Percentiles rank a stretch among this genome's conserved stretches.
Evolutionary conservation across 2,329 filamentous ascomycete species (phyloP).

Genomic region (Botryotinia globosa): DNA sequence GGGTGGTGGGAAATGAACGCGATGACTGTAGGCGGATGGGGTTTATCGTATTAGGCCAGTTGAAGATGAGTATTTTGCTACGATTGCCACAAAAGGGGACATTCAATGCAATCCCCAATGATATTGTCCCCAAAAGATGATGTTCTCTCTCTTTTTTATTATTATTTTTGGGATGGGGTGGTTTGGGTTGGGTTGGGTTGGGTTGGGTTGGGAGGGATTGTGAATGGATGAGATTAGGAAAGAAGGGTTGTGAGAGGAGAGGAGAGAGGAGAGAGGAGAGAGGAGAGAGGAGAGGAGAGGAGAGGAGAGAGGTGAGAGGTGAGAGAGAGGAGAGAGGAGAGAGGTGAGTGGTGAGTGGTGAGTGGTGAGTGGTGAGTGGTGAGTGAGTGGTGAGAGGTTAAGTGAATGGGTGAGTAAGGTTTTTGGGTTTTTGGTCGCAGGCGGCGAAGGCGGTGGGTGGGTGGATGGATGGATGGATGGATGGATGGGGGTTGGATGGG

Average conservation of each 20-base stretch:
- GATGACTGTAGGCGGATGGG: constrained; percentile 27
- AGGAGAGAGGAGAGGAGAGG: no score
- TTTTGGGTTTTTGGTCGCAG: not conserved
- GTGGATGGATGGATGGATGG: not conserved
- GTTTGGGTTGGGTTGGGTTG: constrained; percentile 5
- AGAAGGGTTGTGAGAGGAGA: constrained; percentile 5
- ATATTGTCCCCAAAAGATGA: constrained; percentile 18
- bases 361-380: not conserved
- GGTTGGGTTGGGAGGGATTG: constrained; percentile 15
- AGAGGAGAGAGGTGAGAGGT: not conserved
- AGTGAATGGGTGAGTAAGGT: not conserved
- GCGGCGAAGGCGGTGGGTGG: not conserved
- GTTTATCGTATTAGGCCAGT: not conserved
- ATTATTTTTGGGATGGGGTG: not conserved
- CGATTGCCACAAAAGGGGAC: constrained; percentile 10
- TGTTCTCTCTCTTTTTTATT: not conserved
- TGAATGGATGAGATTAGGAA: constrained; percentile 16
- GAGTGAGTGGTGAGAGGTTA: not conserved
- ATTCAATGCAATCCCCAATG: constrained; percentile 18
- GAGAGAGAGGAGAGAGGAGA: not conserved
- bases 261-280: not conserved
- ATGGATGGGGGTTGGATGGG: not conserved
- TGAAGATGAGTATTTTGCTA: not conserved
- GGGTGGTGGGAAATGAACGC: constrained; percentile 23
- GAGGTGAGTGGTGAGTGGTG: not conserved